These are phyloP conservation scores for Exidia glandulosa DNA, from an alignment of 768 basidiomycete species.

Conservation along the genomic window DNA sequence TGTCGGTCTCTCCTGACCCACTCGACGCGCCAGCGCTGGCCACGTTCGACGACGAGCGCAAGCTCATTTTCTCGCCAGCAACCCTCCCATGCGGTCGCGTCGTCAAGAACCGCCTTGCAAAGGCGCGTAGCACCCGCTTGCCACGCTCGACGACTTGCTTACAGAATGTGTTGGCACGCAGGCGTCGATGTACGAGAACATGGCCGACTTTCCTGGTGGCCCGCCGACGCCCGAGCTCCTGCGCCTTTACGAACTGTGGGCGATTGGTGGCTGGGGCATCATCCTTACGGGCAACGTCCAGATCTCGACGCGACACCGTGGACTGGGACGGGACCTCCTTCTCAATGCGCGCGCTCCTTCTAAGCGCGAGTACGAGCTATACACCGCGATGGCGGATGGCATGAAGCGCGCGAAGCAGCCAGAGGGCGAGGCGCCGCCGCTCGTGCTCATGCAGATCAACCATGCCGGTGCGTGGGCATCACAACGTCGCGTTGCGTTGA, in stretches of 20 bases:
- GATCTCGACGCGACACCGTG: conserved; percentile 27
- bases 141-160: background rate
- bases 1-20: background rate
- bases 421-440: conserved; percentile 12
- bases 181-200: conserved; percentile 88
- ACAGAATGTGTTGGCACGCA: conserved; percentile 20
- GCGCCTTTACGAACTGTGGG: conserved; percentile 65
- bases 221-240: conserved; percentile 57
- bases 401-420: conserved; percentile 33
- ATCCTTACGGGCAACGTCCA: conserved; percentile 80
- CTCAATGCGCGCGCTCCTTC: conserved; percentile 5
- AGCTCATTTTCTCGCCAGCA: conserved; percentile 10
- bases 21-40: background rate
- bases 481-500: background rate
- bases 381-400: conserved; percentile 33
- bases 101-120: conserved; percentile 33
- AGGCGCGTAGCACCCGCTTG: conserved; percentile 21
- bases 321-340: background rate
- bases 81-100: conserved; percentile 21
- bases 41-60: background rate
- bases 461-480: conserved; percentile 37
- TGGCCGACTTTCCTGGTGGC: conserved; percentile 54
- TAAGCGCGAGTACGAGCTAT: conserved; percentile 36
- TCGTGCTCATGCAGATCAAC: conserved; percentile 74
- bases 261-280: conserved; percentile 73